These are phyloP conservation scores for Candida lessepsii DNA, from an alignment of 805 yeast species.

Conservation along the genomic window DNA sequence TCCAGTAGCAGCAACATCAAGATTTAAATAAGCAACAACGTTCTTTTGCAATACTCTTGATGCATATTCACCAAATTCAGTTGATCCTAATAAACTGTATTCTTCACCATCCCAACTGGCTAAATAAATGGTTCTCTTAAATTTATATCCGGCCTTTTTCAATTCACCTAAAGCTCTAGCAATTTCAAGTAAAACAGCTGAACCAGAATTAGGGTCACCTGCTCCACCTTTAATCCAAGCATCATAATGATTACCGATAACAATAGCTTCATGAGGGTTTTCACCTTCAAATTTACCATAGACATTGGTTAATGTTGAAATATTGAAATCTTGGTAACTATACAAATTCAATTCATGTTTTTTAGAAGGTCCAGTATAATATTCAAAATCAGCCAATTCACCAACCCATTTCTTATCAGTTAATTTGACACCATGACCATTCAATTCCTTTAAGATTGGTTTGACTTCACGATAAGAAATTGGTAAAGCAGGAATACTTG, in stretches of 20 bases:
- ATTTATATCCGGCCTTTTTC: slow-evolving; percentile 35
- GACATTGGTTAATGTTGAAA: slow-evolving; percentile 42
- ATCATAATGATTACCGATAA: slow-evolving; percentile 47
- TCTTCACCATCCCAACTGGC: slow-evolving; percentile 46
- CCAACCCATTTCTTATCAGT: slow-evolving; percentile 37
- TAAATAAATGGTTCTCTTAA: slow-evolving; percentile 38
- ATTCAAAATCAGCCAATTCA: slow-evolving; percentile 39
- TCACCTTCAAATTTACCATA: slow-evolving; percentile 45
- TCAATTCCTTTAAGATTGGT: slow-evolving; percentile 41
- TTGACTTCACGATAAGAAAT: slow-evolving; percentile 44
- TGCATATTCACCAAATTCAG: slow-evolving; percentile 54
- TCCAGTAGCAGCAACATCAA: slow-evolving; percentile 56
- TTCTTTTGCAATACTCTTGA: slow-evolving; percentile 38
- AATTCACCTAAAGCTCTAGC: slow-evolving; percentile 43
- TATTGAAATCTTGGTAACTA: slow-evolving; percentile 39
- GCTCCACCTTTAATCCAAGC: slow-evolving; percentile 51
- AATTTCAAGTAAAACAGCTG: slow-evolving; percentile 41
- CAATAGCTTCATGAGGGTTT: slow-evolving; percentile 36
- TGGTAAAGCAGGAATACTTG: slow-evolving; percentile 42
- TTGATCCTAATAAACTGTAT: slow-evolving; percentile 54
- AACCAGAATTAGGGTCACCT: slow-evolving; percentile 47
- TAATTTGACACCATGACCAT: slow-evolving; percentile 35
- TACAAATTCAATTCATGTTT: slow-evolving; percentile 38
- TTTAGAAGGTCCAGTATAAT: slow-evolving; percentile 39
- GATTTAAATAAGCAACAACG: slow-evolving; percentile 50